Base-by-base conservation (phyloP, 129 eudicot species). In the Centella asiatica region DNA sequence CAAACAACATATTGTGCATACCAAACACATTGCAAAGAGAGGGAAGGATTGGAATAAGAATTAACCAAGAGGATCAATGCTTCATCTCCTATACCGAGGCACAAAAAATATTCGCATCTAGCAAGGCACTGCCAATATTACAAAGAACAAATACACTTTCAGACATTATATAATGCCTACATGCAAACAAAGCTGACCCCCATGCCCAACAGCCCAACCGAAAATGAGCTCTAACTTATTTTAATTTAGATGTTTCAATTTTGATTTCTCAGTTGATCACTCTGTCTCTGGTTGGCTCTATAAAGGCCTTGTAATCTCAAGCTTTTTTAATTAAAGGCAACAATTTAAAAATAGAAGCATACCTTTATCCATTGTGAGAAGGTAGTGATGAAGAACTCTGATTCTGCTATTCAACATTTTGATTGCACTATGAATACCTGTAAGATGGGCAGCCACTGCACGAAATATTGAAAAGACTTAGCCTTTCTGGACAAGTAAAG, bases 381-480 rank as follows among this genome's bases (percentile, higher is more conserved):
- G 98, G 72, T 87, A 81, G 60, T 90, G 89, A 77, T 81, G 94
- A 53, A 90, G 98, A 66, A 90, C 95, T 60, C 89, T 80, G 73
- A 90, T 79, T 74, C 98, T 79, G 78, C 95, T 81, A 76, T 84
- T 87, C 59, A 90, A 85, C 98, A 90, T 90, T 86, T 90, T 90
- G 74, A 90, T 90, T 46, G 98, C 98, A 79, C 98, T 90, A 45
- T 90, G 98, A 58, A 84, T 84, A 53, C 98, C 98, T 12, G 98
- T 90, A 66, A 90, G 89, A 69, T 90, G 98, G 76, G 98, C 98
- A 66, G 98, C 98, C 98, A 90, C 98, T 87, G 61, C 59, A 77
- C 32, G 62, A 32, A 51, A 53, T 37, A 72, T 20, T 29, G 15
- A 56, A 29, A 44, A 12, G 52, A 58, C 20, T 27, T 1, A 67